Conservation (phyloP, 495 filamentous ascomycete genomes). For the Aspergillus mulundensis region DNA sequence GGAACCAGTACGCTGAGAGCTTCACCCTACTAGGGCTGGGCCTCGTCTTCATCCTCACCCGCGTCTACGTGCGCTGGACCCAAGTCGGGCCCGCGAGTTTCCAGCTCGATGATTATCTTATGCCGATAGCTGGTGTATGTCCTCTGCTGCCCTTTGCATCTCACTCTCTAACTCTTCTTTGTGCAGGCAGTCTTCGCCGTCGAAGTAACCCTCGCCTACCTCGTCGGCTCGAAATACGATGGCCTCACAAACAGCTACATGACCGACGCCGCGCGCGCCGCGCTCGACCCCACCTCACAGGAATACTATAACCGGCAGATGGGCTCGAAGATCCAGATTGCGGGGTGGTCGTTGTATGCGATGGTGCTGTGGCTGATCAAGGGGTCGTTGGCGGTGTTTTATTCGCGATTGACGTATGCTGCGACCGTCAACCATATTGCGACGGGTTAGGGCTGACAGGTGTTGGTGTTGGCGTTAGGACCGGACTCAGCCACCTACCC, state of each 20-base stretch:
- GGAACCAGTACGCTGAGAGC: conserved; percentile 28
- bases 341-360: conserved; percentile 56
- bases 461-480: conserved; percentile 23
- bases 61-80: conserved; percentile 41
- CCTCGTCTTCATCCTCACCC: conserved; percentile 39
- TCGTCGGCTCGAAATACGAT: conserved; percentile 34
- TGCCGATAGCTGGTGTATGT: conserved; percentile 50
- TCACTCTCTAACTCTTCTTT: not conserved
- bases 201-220: conserved; percentile 35
- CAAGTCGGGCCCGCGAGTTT: conserved; percentile 43
- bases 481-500: conserved; percentile 44
- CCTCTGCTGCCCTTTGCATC: too few species aligned
- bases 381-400: conserved; percentile 55
- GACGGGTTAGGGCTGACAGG: not conserved
- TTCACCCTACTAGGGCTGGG: conserved; percentile 47
- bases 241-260: conserved; percentile 51
- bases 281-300: conserved; percentile 31
- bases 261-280: conserved; percentile 38
- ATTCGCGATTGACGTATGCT: conserved; percentile 55
- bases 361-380: conserved; percentile 56
- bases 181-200: conserved; percentile 26
- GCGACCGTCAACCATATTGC: conserved; percentile 49
- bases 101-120: conserved; percentile 54
- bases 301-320: conserved; percentile 43
- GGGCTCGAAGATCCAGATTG: conserved; percentile 55